Evolutionary conservation across 495 filamentous ascomycete species (phyloP).

Genomic region (Collariella sp.): DNA sequence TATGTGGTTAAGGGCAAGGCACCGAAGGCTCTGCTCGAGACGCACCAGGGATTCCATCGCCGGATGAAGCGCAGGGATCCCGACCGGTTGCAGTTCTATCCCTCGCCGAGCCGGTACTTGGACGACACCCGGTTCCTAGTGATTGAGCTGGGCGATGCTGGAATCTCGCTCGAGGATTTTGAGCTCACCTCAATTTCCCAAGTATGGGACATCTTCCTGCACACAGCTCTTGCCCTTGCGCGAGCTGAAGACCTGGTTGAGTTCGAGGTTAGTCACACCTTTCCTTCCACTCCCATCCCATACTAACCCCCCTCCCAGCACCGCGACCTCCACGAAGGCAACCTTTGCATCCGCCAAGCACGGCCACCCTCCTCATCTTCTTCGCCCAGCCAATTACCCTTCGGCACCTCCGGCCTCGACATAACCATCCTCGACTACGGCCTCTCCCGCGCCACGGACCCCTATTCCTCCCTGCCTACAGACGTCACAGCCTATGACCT

Average conservation of each 20-base stretch:
- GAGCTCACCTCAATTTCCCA: slow-evolving; percentile 45
- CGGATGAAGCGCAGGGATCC: slow-evolving; percentile 50
- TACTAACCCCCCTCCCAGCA: slow-evolving; percentile 40
- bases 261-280: slow-evolving; percentile 54
- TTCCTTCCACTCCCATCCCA: slow-evolving; percentile 9
- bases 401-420: slow-evolving; percentile 61
- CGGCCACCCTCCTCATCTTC: slow-evolving; percentile 26
- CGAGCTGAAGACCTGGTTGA: slow-evolving; percentile 61
- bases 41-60: slow-evolving; percentile 54
- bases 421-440: slow-evolving; percentile 89
- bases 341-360: slow-evolving; percentile 62
- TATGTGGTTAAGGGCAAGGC: slow-evolving; percentile 65
- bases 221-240: slow-evolving; percentile 65
- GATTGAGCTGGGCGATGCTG: slow-evolving; percentile 82
- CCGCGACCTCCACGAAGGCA: slow-evolving; percentile 80
- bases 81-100: slow-evolving; percentile 57
- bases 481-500: slow-evolving; percentile 41
- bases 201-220: slow-evolving; percentile 81
- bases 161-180: slow-evolving; percentile 63
- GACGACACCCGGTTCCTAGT: slow-evolving; percentile 69
- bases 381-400: slow-evolving; percentile 37
- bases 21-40: slow-evolving; percentile 51
- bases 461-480: background rate
- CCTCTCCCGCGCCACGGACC: slow-evolving; percentile 55
- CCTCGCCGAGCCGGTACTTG: slow-evolving; percentile 49